phyloP scores from a whole-genome alignment of 1,284 basidiomycete species.

The Tilletia caries region DNA sequence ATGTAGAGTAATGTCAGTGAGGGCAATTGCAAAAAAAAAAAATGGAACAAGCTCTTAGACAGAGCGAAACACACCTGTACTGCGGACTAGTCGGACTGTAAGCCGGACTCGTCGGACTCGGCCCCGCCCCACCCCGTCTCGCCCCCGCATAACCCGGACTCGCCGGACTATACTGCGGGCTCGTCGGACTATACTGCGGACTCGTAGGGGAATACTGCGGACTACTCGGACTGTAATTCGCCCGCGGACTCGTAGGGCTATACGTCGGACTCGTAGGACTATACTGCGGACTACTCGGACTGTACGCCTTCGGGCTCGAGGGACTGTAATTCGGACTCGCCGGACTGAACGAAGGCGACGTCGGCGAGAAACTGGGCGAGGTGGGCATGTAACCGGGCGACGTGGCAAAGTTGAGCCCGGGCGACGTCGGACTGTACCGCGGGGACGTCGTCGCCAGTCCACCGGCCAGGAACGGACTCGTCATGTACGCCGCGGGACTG shows the following conservation, averaged over 20 bases:
- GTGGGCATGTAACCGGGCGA: slow-evolving; percentile 60
- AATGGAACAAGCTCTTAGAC: too few relatives aligned
- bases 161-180: slow-evolving; percentile 49
- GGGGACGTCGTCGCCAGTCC: slow-evolving; percentile 15
- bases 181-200: slow-evolving; percentile 54
- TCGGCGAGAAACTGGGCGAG: slow-evolving; percentile 53
- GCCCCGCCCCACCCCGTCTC: slow-evolving; percentile 11
- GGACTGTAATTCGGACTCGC: slow-evolving; percentile 27
- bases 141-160: slow-evolving; percentile 35
- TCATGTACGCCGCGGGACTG: slow-evolving; percentile 39
- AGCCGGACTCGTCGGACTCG: slow-evolving; percentile 12
- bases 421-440: slow-evolving; percentile 45
- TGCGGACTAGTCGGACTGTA: slow-evolving; percentile 17
- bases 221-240: slow-evolving; percentile 27
- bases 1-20: background rate
- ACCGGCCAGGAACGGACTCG: slow-evolving; percentile 13
- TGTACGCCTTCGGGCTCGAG: slow-evolving; percentile 10
- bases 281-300: slow-evolving; percentile 62
- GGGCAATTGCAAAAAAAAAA: background rate
- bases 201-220: slow-evolving; percentile 78
- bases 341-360: slow-evolving; percentile 40
- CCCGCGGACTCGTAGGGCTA: slow-evolving; percentile 35
- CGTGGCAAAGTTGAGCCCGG: slow-evolving; percentile 63
- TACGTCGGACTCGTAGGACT: slow-evolving; percentile 50
- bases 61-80: too few relatives aligned